phyloP scores from a whole-genome alignment of 1,284 basidiomycete genomes.

The Tilletia caries region DNA sequence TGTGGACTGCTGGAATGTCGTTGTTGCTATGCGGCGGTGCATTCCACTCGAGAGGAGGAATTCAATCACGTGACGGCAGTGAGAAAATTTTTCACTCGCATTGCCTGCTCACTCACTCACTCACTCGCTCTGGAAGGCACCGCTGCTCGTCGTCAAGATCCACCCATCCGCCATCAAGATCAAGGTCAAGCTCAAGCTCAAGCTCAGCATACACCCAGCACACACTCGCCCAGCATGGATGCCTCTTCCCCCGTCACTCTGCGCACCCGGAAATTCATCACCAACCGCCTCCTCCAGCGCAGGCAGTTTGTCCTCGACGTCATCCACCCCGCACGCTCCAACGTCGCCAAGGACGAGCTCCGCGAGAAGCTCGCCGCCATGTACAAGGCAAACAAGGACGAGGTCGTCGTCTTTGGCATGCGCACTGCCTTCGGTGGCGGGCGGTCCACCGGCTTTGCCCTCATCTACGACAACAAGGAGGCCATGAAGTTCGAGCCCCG shows the following conservation, averaged over 20 bases:
- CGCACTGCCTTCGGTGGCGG: conserved; percentile 97
- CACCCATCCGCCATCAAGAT: too few species aligned
- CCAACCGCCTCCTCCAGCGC: conserved; percentile 93
- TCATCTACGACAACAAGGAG: conserved; percentile 96
- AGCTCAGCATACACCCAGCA: too few species aligned
- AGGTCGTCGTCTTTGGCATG: conserved; percentile 63
- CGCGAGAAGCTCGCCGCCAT: conserved; percentile 80
- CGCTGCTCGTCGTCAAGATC: too few species aligned
- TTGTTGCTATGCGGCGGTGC: too few species aligned
- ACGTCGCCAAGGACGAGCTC: conserved; percentile 89
- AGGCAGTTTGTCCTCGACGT: conserved; percentile 76
- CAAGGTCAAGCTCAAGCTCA: too few species aligned
- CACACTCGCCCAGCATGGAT: conserved; percentile 57
- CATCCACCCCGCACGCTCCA: conserved; percentile 90
- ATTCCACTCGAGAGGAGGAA: too few species aligned
- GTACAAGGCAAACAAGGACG: conserved; percentile 66
- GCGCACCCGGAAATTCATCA: conserved; percentile 99
- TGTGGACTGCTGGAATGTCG: too few species aligned
- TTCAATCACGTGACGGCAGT: too few species aligned
- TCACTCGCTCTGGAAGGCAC: too few species aligned
- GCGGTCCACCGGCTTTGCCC: conserved; percentile 86
- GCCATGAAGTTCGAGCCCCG: conserved; percentile 91
- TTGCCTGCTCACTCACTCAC: too few species aligned
- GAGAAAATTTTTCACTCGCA: too few species aligned
- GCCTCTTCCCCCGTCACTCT: conserved; percentile 87